phyloP scores from a whole-genome alignment of 2,329 filamentous ascomycete genomes.

The Cladophialophora exuberans region DNA sequence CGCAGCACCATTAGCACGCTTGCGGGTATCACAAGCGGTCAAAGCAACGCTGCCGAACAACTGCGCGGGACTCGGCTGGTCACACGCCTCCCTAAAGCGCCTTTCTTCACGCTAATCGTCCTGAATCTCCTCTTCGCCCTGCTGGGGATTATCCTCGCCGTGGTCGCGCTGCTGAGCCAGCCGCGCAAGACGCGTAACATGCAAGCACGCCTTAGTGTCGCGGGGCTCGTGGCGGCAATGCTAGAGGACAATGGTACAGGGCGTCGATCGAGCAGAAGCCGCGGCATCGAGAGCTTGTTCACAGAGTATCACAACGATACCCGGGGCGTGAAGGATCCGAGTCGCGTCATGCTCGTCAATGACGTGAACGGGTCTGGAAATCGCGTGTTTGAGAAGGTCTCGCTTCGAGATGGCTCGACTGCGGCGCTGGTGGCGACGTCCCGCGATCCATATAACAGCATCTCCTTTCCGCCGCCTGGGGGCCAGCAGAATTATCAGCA shows the following conservation, averaged over 20 bases:
- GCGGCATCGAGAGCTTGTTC: slow-evolving; percentile 1
- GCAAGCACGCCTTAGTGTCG: slow-evolving; percentile 1
- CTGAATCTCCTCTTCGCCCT: slow-evolving; percentile 18
- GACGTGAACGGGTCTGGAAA: not conserved
- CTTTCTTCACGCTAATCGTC: slow-evolving; percentile 16
- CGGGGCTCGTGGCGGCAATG: slow-evolving; percentile 6
- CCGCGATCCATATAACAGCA: too few relatives aligned
- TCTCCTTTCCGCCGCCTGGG: too few relatives aligned
- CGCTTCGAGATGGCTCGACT: not conserved
- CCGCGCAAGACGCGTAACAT: slow-evolving; percentile 1
- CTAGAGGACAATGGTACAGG: not conserved
- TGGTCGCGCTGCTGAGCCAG: not conserved
- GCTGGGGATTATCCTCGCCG: slow-evolving; percentile 15
- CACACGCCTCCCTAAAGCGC: slow-evolving; percentile 18
- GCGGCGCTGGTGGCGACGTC: too few relatives aligned
- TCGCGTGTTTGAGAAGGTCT: not conserved
- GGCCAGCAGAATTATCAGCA: too few relatives aligned
- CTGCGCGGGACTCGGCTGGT: slow-evolving; percentile 12
- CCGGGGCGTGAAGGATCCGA: not conserved
- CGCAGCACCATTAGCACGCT: slow-evolving; percentile 8
- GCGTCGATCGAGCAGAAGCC: not conserved
- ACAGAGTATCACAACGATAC: not conserved
- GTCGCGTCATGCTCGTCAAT: not conserved
- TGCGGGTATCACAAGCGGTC: slow-evolving; percentile 3
- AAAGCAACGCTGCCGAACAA: slow-evolving; percentile 10